A percentile compares a stretch with the other conserved stretches of the same genome.
phyloP scores from a whole-genome alignment of 2,329 filamentous ascomycete species.

The Neophaeococcomyces aloes region DNA sequence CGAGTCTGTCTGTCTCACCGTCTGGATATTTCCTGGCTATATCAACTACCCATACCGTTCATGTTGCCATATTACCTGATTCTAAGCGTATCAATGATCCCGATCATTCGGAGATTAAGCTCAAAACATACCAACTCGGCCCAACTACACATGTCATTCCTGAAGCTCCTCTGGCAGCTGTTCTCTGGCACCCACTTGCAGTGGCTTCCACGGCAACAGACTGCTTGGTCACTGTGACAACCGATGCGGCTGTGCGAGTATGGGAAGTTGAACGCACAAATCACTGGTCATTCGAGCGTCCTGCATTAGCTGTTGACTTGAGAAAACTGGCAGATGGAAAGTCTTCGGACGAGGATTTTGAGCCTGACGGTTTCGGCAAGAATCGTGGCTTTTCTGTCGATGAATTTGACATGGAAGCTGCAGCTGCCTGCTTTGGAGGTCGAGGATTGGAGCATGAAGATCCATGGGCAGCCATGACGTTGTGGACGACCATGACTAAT shows the following conservation, averaged over 20 bases:
- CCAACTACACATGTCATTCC: constrained; percentile 86
- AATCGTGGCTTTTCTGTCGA: constrained; percentile 82
- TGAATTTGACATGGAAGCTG: constrained; percentile 85
- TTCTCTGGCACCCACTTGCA: constrained; percentile 86
- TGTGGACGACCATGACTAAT: constrained; percentile 92
- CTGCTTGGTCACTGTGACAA: constrained; percentile 78
- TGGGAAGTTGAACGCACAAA: constrained; percentile 84
- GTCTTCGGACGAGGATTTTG: constrained; percentile 71
- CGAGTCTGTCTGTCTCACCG: constrained; percentile 75
- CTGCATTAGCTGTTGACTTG: constrained; percentile 73
- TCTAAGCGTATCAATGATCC: constrained; percentile 60
- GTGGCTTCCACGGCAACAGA: constrained; percentile 54
- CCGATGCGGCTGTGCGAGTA: constrained; percentile 74
- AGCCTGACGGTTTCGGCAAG: constrained; percentile 60
- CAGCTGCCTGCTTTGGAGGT: constrained; percentile 81
- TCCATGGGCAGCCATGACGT: constrained; percentile 85
- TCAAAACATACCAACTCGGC: constrained; percentile 84
- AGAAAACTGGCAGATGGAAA: constrained; percentile 80
- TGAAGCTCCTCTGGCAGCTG: constrained; percentile 66
- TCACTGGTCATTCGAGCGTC: constrained; percentile 75
- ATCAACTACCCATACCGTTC: constrained; percentile 74
- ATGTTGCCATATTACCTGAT: constrained; percentile 77
- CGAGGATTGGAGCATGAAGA: constrained; percentile 47
- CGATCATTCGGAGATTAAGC: constrained; percentile 59
- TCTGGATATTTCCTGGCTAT: constrained; percentile 69